Base-by-base conservation (phyloP, 1,284 basidiomycete genomes). In the Naganishia albida region DNA sequence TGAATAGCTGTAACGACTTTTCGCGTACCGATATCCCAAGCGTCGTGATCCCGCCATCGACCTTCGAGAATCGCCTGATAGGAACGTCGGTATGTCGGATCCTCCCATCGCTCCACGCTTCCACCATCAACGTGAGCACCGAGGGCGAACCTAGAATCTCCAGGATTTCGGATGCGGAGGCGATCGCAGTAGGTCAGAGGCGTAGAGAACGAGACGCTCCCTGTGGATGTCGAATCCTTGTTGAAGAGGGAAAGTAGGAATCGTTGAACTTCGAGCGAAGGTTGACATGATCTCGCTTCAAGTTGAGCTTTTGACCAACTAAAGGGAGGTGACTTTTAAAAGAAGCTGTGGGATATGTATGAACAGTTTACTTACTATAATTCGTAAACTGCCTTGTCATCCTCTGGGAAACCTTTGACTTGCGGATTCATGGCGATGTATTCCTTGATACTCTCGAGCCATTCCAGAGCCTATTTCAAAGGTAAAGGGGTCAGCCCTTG, bases 41-140 rank as follows among this genome's bases (percentile, higher is more conserved):
- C 69, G 63, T 78, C 71, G 59, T 72, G 83, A 49, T 79, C 74
- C 59, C 80, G 78, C 86, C 87, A 90, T 0, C 72, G 73, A 10
- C 88, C 88, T 16, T 77, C 66, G 1, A 90, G 73, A 55, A 91
- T 86, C 15, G 78, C 72, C 3, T 69, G 50, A 75, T 86, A 91
- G 25, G 85, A 85, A 1, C 70, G 72, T n/a, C 86, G 79, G 72
- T 86, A 88, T 1, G 74, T 78, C 0, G 80, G 76, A 73, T 91
- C 89, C 75, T 91, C 89, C 89, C 90, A 91, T 0, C 88, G 78
- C 76, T 92, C 89, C 30, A 90, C 79, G 4, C 85, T 83, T 0
- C 89, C 89, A 0, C 87, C 87, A 72, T 92, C 90, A 53, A 89
- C 82, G 71, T 92, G 89, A 3, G 89, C 85, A 0, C 87, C 88